Evolutionary conservation across 2,329 filamentous ascomycete genomes (phyloP).

Genomic region (Raffaelea albimanens): DNA sequence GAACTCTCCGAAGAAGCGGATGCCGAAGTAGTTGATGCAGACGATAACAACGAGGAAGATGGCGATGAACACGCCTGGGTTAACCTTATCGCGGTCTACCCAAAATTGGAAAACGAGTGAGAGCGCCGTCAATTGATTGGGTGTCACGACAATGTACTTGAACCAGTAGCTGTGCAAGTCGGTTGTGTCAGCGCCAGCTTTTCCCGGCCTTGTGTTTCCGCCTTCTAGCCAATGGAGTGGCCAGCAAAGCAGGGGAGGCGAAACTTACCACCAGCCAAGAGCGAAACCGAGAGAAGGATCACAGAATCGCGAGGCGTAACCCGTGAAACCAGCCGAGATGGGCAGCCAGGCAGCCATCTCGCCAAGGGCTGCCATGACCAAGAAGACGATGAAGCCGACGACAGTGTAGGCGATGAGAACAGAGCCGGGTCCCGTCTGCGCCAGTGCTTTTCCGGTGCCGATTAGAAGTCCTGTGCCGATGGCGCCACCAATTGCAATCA

Average conservation of each 20-base stretch:
- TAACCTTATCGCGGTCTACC: constrained; percentile 41
- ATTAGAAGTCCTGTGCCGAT: background rate
- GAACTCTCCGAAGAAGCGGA: constrained; percentile 24
- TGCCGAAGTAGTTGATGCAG: constrained; percentile 57
- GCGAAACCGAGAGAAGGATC: constrained; percentile 48
- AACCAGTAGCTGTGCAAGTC: constrained; percentile 26
- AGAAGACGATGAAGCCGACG: constrained; percentile 40
- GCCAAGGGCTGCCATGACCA: constrained; percentile 57
- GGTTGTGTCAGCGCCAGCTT: background rate
- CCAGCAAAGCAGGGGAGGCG: background rate
- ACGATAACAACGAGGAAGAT: constrained; percentile 64
- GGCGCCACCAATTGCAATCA: constrained; percentile 1
- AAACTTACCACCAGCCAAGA: constrained; percentile 54
- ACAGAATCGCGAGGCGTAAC: constrained; percentile 54
- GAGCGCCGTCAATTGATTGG: constrained; percentile 28
- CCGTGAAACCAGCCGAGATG: constrained; percentile 52
- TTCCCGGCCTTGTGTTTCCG: too few relatives aligned
- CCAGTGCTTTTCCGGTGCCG: background rate
- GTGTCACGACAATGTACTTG: constrained; percentile 29
- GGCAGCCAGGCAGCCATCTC: constrained; percentile 62
- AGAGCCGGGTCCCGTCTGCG: background rate
- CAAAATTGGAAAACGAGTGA: constrained; percentile 29
- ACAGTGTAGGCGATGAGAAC: constrained; percentile 30
- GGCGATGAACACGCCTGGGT: constrained; percentile 62
- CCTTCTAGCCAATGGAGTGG: background rate